Base-by-base conservation (phyloP, 2,329 filamentous ascomycete genomes). In the Gremmenia infestans region DNA sequence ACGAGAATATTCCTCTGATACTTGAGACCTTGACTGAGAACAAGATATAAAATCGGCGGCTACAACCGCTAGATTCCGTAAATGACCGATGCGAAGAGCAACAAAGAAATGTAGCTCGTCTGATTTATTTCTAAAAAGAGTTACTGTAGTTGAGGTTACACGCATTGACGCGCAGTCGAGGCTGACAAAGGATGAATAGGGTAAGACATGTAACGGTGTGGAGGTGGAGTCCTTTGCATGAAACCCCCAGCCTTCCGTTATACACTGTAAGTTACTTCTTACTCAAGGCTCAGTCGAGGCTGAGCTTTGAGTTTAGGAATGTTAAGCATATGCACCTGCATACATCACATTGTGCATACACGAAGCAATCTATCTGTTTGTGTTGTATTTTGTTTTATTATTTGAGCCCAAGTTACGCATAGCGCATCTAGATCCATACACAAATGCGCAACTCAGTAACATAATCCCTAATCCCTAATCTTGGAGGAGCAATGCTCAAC, bases 401-500 rank as follows among this genome's bases (percentile, higher is more conserved):
- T 19, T 47, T 17, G 45, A 32, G 43, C 47, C 36, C 46, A 50
- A 54, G 51, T 48, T 50, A 56, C 52, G 46, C 45, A 59, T 25
- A 40, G 52, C 48, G 48, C 45, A 25, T n/a, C 19, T 12, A 22
- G 56, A 39, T 36, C 7, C 45, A 52, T 42, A 50, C 37, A 42
- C 50, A 28, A 37, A 53, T 53, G 50, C 51, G 49, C 32, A 52
- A 54, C 52, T 22, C 6, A 50, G 53, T 55, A 28, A n/a, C 5
- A 28, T 35, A 36, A 36, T 28, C 45, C 43, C 23, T 52, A 22
- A 35, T 37, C 32, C 12, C 35, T 25, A 36, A 48, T 11, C 23
- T 47, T 37, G 59, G 60, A 62, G 56, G 58, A 60, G 63, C 59
- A 60, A 35, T 55, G 62, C 61, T 63, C 61, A 58, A 64, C 59